These are phyloP conservation scores for Naganishia friedmannii DNA, from an alignment of 768 basidiomycete genomes.

Conservation along the genomic window DNA sequence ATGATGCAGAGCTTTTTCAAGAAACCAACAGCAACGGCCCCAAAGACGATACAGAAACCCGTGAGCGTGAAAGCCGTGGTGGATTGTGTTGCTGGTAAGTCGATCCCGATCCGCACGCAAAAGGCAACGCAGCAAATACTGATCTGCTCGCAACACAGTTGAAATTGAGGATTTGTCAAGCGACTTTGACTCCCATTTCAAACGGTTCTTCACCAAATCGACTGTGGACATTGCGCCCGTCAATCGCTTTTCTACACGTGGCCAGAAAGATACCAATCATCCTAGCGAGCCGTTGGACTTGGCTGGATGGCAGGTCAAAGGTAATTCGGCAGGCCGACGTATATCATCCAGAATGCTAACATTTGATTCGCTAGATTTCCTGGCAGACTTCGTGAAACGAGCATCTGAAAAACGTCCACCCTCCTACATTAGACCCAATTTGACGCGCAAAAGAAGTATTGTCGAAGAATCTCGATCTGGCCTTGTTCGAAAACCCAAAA, in stretches of 20 bases:
- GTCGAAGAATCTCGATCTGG: slow-evolving; percentile 23
- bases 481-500: slow-evolving; percentile 9
- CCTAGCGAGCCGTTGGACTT: neutral
- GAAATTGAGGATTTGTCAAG: slow-evolving; percentile 9
- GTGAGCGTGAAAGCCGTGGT: neutral
- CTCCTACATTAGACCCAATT: slow-evolving; percentile 31
- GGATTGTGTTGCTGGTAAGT: slow-evolving; percentile 25
- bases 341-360: neutral
- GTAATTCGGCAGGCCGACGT: neutral
- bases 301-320: slow-evolving; percentile 3
- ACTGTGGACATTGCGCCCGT: slow-evolving; percentile 43
- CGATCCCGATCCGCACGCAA: too few species aligned
- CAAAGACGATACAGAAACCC: neutral
- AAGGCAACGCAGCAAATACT: neutral
- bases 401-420: neutral
- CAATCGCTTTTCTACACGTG: slow-evolving; percentile 29
- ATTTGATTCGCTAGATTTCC: neutral
- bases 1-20: slow-evolving; percentile 28
- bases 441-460: slow-evolving; percentile 31
- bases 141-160: neutral
- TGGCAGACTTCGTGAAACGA: neutral
- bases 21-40: slow-evolving; percentile 4
- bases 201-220: slow-evolving; percentile 35
- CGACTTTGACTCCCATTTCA: slow-evolving; percentile 43
- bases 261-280: neutral